A percentile compares a stretch with the other conserved stretches of the same genome.
phyloP scores from a whole-genome alignment of 805 yeast species.

The Wickerhamomyces pijperi region DNA sequence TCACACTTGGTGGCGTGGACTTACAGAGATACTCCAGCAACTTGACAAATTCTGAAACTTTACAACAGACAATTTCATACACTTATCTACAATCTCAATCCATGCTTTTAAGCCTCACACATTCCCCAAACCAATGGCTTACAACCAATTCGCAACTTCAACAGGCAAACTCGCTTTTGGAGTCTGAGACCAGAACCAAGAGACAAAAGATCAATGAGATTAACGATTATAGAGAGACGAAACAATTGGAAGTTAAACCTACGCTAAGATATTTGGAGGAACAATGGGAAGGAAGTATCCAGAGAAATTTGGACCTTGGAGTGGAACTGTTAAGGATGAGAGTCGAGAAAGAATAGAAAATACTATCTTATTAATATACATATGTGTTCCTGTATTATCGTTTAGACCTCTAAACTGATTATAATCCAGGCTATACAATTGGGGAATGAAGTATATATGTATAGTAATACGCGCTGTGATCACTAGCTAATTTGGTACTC shows the following conservation, averaged over 20 bases:
- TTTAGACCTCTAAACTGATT: too few species aligned
- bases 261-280: slow-evolving; percentile 31
- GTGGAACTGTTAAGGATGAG: slow-evolving; percentile 19
- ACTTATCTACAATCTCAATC: slow-evolving; percentile 24
- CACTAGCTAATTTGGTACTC: too few species aligned
- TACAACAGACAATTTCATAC: slow-evolving; percentile 18
- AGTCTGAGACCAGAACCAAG: slow-evolving; percentile 24
- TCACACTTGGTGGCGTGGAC: slow-evolving; percentile 24
- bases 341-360: too few species aligned
- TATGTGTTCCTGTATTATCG: too few species aligned
- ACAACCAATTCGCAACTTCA: slow-evolving; percentile 23
- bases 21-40: slow-evolving; percentile 20
- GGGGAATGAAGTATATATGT: too few species aligned
- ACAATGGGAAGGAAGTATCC: slow-evolving; percentile 36
- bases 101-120: slow-evolving; percentile 25
- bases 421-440: too few species aligned
- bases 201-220: slow-evolving; percentile 31
- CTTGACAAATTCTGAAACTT: slow-evolving; percentile 15
- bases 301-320: slow-evolving; percentile 24
- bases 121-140: slow-evolving; percentile 26
- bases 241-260: slow-evolving; percentile 34
- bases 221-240: slow-evolving; percentile 27
- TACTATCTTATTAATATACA: too few species aligned
- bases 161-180: slow-evolving; percentile 19
- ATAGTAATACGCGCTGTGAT: too few species aligned